Evolutionary conservation across 208 protist species (phyloP).

Genomic region (Trypanosoma theileri): DNA sequence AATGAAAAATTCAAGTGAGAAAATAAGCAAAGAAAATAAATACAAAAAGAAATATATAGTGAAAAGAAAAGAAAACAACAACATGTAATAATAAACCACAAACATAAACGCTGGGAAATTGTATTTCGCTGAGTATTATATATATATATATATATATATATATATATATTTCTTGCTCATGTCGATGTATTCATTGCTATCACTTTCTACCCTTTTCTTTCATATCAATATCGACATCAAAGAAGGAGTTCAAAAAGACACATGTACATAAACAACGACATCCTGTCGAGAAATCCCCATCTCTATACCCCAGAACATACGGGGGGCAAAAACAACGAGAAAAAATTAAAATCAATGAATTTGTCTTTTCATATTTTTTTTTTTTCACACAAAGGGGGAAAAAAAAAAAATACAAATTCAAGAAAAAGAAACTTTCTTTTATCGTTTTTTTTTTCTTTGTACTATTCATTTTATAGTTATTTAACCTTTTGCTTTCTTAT

Average conservation of each 20-base stretch:
- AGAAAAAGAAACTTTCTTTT: not conserved
- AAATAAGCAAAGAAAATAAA: conserved; percentile 7
- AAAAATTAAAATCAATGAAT: not conserved
- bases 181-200: no score
- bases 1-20: not conserved
- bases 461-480: not conserved
- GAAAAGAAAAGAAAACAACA: conserved; percentile 10
- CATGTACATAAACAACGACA: not conserved
- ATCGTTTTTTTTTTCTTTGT: conserved; percentile 10
- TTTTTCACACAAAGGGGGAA: not conserved
- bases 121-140: no score
- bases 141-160: not conserved
- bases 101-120: not conserved
- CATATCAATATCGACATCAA: no score
- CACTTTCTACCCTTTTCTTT: no score
- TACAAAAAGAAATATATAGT: not conserved
- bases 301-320: not conserved
- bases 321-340: conserved; percentile 7
- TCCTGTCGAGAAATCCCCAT: not conserved
- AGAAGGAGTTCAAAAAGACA: no score
- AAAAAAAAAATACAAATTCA: conserved; percentile 10
- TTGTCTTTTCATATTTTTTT: no score
- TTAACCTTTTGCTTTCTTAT: not conserved
- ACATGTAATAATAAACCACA: conserved; percentile 3
- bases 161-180: not conserved